Conservation (phyloP, 495 filamentous ascomycete genomes). For the Podospora pseudopauciseta region DNA sequence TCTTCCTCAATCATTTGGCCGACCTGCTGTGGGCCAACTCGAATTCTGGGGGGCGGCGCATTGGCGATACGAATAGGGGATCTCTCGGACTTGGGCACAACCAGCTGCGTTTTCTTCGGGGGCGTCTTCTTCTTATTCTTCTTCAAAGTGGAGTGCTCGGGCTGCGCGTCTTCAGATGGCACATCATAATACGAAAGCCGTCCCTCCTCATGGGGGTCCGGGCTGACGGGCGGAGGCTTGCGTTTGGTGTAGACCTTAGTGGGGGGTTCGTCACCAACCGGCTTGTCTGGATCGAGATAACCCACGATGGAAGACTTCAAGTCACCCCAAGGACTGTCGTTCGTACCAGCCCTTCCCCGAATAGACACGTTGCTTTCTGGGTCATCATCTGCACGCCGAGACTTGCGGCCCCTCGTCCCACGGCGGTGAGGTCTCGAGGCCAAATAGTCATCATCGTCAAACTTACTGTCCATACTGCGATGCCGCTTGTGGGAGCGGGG, state of each 20-base stretch:
- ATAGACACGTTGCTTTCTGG: not conserved
- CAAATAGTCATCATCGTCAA: not conserved
- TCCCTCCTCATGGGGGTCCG: conserved; percentile 2
- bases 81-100: not conserved
- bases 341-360: not conserved
- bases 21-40: not conserved
- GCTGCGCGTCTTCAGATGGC: not conserved
- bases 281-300: not conserved
- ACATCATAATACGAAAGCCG: conserved; percentile 23
- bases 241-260: not conserved
- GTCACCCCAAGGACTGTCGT: not conserved
- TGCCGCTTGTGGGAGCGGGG: not conserved
- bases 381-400: not conserved
- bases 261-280: not conserved
- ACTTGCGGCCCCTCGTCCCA: not conserved
- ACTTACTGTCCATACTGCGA: not conserved
- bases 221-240: not conserved
- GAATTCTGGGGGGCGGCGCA: not conserved
- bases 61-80: not conserved
- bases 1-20: conserved; percentile 13
- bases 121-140: not conserved
- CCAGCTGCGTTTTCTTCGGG: not conserved
- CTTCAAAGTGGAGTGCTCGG: not conserved
- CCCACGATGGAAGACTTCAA: not conserved
- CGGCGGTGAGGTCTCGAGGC: not conserved